These are phyloP conservation scores for Scalesia atractyloides DNA, from an alignment of 129 eudicot species.

Conservation along the genomic window DNA sequence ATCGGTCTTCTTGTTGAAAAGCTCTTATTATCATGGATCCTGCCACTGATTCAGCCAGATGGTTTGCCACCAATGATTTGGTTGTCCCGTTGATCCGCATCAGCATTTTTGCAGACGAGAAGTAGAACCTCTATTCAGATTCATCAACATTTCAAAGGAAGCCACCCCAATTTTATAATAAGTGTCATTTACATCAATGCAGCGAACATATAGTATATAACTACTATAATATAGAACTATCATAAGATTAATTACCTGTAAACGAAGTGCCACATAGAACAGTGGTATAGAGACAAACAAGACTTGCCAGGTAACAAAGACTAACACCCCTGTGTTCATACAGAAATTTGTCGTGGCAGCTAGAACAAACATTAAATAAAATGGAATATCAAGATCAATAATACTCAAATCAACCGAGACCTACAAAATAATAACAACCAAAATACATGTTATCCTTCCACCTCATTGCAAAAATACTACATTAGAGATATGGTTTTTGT, in stretches of 20 bases:
- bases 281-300: slow-evolving; percentile 75
- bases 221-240: not conserved
- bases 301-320: slow-evolving; percentile 89
- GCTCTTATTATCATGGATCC: slow-evolving; percentile 90
- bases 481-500: slow-evolving; percentile 2
- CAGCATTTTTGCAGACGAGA: slow-evolving; percentile 76
- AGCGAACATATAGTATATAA: not conserved
- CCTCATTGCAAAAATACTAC: not conserved
- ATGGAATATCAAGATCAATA: slow-evolving; percentile 92
- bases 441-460: slow-evolving; percentile 14
- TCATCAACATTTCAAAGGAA: slow-evolving; percentile 3
- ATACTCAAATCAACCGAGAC: slow-evolving; percentile 86
- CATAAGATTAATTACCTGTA: slow-evolving; percentile 58
- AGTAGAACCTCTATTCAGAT: slow-evolving; percentile 71
- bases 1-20: slow-evolving; percentile 77
- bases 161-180: not conserved
- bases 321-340: slow-evolving; percentile 60
- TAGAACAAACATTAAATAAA: slow-evolving; percentile 53
- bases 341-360: slow-evolving; percentile 61
- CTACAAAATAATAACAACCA: slow-evolving; percentile 38
- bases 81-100: slow-evolving; percentile 91
- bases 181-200: not conserved
- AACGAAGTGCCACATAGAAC: slow-evolving; percentile 62
- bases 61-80: slow-evolving; percentile 82
- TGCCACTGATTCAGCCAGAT: slow-evolving; percentile 86